These are phyloP conservation scores for Physcomitrium patens DNA, from an alignment of 225 moss, liverwort and hornwort genomes.

Conservation along the genomic window DNA sequence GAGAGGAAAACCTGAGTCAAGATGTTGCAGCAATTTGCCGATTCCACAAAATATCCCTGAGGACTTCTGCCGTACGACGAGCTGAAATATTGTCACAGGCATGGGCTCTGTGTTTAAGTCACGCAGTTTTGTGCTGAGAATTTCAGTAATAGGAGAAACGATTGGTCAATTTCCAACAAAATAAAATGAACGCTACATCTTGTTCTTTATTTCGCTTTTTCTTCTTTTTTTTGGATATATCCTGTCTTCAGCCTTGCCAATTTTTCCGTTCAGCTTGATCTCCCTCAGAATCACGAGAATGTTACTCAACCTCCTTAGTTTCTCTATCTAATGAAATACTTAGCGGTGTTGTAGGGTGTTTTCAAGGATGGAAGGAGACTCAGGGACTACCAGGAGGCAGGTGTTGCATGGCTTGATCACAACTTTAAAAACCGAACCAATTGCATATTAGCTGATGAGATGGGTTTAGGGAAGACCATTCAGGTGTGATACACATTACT, in stretches of 20 bases:
- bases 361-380: conserved; percentile 76
- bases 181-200: background rate
- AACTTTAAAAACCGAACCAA: conserved; percentile 65
- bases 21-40: conserved; percentile 55
- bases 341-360: conserved; percentile 21
- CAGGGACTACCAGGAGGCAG: conserved; percentile 79
- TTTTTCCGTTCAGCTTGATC: background rate
- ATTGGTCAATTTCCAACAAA: background rate
- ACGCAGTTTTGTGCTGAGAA: background rate
- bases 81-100: conserved; percentile 30
- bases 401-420: conserved; percentile 74
- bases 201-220: background rate
- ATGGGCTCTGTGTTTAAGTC: conserved; percentile 8
- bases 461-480: conserved; percentile 48
- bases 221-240: background rate
- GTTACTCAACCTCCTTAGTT: background rate
- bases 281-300: background rate
- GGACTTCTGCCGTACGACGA: conserved; percentile 37
- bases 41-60: conserved; percentile 42
- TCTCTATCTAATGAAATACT: background rate
- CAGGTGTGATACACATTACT: conserved; percentile 18
- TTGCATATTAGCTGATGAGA: conserved; percentile 56
- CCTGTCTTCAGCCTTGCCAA: background rate
- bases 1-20: conserved; percentile 42
- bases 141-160: background rate